Base-by-base conservation (phyloP, 129 eudicot species). In the Chrysanthemum seticuspe region DNA sequence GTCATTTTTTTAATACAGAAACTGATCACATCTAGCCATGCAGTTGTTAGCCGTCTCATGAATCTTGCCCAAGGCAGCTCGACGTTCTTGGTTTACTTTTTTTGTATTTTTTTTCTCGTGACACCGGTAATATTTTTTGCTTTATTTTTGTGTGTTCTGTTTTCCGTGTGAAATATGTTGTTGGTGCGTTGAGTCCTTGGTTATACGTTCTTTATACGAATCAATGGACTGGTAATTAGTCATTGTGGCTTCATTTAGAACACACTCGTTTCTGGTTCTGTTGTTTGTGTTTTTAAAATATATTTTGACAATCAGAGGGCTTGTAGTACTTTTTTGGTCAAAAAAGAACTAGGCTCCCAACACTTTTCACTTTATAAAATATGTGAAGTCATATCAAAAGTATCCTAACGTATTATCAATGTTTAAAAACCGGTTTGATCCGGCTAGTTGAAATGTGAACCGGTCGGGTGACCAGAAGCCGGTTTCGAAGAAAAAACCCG, bases 101-200 rank as follows among this genome's bases (percentile, higher is more conserved):
- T 70, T 70, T 5, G 6, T 54, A 12, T 36, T 31, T n/a, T 62
- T n/a, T 5, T 50, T 65, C 15, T 71, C 6, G 27, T 54, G 77
- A 72, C 67, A 72, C 61, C 2, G 1, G 23, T 78, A 65, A 68
- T 65, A 48, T 65, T 65, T 78, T 40, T 63, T 56, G 11, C 49
- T 16, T 66, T 78, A 15, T 16, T 76, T 71, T 52, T 71, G 53
- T 72, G 73, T 48, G 71, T 71, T 72, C 50, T 78, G 53, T 16
- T 65, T 72, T 65, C 58, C 15, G 68, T 72, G 78, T 72, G 62
- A 65, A 65, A 72, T 55, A 53, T 78, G 61, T 76, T 68, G 75
- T 63, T 18, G 68, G 68, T 76, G 51, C 55, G 10, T 16, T 7
- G 47, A 40, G 47, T 40, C 47, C 47, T 40, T 40, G 47, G 47